These are phyloP conservation scores for Scalesia atractyloides DNA, from an alignment of 129 eudicot species.

Conservation along the genomic window DNA sequence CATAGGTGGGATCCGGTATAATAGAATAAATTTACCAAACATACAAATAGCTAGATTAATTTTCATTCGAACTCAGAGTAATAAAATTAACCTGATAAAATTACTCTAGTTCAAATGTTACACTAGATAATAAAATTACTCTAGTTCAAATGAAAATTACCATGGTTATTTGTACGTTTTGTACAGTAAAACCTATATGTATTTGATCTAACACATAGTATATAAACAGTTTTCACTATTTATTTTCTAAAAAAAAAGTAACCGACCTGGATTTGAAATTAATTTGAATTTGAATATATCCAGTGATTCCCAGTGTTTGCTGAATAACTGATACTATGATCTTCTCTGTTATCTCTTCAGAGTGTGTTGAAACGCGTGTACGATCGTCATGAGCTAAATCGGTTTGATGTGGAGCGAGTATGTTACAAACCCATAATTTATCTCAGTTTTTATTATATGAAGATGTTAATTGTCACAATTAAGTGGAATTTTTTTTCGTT, in stretches of 20 bases:
- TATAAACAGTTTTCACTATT: too few relatives aligned
- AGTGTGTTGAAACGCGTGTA: conserved; percentile 48
- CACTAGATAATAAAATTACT: background rate
- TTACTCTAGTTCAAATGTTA: too few relatives aligned
- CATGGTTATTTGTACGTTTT: too few relatives aligned
- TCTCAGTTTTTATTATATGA: background rate
- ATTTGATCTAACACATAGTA: too few relatives aligned
- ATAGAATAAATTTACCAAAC: background rate
- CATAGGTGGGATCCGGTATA: too few relatives aligned
- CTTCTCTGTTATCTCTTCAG: conserved; percentile 42
- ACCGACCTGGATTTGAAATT: conserved; percentile 16
- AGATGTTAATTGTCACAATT: background rate
- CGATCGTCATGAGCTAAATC: conserved; percentile 81
- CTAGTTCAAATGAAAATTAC: background rate
- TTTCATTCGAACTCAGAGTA: too few relatives aligned
- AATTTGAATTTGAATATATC: background rate
- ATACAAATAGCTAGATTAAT: too few relatives aligned
- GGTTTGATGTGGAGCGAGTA: conserved; percentile 82
- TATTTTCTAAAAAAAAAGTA: too few relatives aligned
- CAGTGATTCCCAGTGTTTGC: background rate
- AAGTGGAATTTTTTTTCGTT: conserved; percentile 21
- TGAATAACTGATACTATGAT: background rate
- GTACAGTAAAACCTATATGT: too few relatives aligned
- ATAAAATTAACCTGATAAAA: too few relatives aligned
- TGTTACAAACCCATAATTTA: conserved; percentile 25